These are phyloP conservation scores for Jacaranda copaia DNA, from an alignment of 257 asterid species.

Conservation along the genomic window DNA sequence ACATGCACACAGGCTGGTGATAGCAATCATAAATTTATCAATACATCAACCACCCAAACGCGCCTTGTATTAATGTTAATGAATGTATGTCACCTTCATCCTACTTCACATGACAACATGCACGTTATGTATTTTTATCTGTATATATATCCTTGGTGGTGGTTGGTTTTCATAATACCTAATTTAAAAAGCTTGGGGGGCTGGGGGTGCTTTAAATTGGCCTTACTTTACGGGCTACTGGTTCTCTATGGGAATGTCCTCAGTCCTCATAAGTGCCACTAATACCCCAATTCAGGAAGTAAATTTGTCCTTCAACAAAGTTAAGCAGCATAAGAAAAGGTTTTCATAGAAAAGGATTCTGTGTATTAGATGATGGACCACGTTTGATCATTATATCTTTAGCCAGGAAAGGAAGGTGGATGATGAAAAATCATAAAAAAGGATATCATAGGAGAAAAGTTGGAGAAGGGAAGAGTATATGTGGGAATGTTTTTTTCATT, in stretches of 20 bases:
- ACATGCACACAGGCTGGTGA: not conserved
- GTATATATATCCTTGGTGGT: not conserved
- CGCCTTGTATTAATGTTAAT: constrained; percentile 38
- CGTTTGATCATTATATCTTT: not conserved
- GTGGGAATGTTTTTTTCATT: too few relatives aligned
- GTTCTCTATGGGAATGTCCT: constrained; percentile 32
- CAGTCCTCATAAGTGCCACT: constrained; percentile 32
- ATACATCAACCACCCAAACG: constrained; percentile 31
- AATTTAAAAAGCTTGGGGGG: not conserved
- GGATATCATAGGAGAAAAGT: not conserved
- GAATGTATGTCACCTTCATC: constrained; percentile 31
- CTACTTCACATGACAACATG: not conserved
- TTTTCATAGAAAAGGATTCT: not conserved
- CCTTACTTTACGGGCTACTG: constrained; percentile 7
- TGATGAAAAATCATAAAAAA: not conserved
- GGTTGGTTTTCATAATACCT: constrained; percentile 34
- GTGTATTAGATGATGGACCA: not conserved
- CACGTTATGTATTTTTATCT: too few relatives aligned
- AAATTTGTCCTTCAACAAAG: too few relatives aligned
- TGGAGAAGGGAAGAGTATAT: too few relatives aligned
- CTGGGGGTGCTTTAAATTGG: constrained; percentile 1
- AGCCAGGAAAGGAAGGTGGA: not conserved
- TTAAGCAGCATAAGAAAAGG: not conserved
- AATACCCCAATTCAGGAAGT: constrained; percentile 1
- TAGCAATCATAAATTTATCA: not conserved